A percentile compares a stretch with the other conserved stretches of the same genome.
Evolutionary conservation across 2,329 filamentous ascomycete genomes (phyloP).

Genomic region (Aciculosporium take): DNA sequence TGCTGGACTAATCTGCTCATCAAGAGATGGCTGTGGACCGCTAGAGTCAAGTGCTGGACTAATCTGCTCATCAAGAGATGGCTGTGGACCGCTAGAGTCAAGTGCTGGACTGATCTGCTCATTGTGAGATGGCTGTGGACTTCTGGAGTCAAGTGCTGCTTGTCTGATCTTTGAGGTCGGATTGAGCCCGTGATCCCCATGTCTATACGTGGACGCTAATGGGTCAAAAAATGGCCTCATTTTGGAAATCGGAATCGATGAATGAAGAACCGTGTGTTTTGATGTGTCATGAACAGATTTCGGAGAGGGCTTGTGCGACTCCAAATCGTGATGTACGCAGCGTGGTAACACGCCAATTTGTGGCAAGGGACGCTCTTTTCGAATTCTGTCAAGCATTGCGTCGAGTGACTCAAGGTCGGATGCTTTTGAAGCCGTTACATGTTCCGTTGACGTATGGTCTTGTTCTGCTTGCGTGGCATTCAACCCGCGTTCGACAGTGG

Average conservation of each 20-base stretch:
- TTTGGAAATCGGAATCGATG: slow-evolving; percentile 9
- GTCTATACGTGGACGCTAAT: not conserved
- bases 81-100: not conserved
- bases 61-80: too few species aligned
- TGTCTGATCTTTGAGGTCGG: slow-evolving; percentile 5
- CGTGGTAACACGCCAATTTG: not conserved
- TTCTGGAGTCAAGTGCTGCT: not conserved
- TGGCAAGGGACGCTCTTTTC: not conserved
- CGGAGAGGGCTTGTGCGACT: not conserved
- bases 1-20: not conserved
- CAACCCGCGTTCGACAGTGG: not conserved
- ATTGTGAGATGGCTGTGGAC: too few species aligned
- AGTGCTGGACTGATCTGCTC: too few species aligned
- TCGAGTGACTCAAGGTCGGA: too few species aligned
- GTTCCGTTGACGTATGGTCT: not conserved
- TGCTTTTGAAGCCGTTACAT: not conserved
- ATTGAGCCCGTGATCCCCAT: slow-evolving; percentile 2
- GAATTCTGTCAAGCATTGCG: not conserved
- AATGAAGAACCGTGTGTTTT: slow-evolving; percentile 5
- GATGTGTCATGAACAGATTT: not conserved
- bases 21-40: not conserved
- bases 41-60: not conserved
- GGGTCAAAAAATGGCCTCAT: slow-evolving; percentile 7
- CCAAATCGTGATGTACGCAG: not conserved
- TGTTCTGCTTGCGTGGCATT: not conserved